phyloP scores from a whole-genome alignment of 495 filamentous ascomycete species.

The Aspergillus haitiensis region DNA sequence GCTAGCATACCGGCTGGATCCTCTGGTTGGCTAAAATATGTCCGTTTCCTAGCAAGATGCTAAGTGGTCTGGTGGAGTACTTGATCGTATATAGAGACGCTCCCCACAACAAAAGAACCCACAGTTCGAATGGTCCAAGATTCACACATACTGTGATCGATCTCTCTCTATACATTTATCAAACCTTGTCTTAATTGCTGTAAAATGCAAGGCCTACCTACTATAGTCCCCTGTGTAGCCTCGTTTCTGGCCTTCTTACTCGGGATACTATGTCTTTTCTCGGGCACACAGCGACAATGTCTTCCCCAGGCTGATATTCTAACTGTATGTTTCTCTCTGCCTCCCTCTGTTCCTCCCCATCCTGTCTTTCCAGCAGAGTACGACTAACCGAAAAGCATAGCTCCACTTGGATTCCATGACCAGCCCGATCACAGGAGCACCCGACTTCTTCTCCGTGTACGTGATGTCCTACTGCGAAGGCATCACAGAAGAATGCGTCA shows the following conservation, averaged over 20 bases:
- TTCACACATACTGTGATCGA: neutral
- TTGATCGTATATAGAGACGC: too few species aligned
- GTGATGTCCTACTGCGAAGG: constrained; percentile 20
- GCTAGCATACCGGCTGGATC: too few species aligned
- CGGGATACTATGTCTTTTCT: constrained; percentile 18
- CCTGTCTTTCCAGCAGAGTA: neutral
- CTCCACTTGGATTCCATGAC: constrained; percentile 4
- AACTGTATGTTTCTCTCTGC: constrained; percentile 2
- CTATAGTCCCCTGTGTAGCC: neutral
- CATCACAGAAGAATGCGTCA: constrained; percentile 5
- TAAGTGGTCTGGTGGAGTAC: too few species aligned
- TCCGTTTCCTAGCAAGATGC: too few species aligned
- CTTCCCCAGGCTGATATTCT: constrained; percentile 14
- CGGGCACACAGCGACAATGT: constrained; percentile 16
- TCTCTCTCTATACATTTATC: neutral
- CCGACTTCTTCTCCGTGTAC: constrained; percentile 19
- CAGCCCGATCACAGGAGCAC: neutral
- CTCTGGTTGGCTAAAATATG: too few species aligned
- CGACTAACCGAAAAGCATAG: neutral
- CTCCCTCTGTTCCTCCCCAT: neutral
- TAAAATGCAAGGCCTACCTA: neutral
- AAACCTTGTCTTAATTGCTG: neutral
- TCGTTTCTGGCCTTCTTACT: constrained; percentile 16
- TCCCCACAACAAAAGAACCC: too few species aligned
- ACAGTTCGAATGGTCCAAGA: too few species aligned